These are phyloP conservation scores for Laetiporus sulphureus DNA, from an alignment of 1,284 basidiomycete species.

Conservation along the genomic window DNA sequence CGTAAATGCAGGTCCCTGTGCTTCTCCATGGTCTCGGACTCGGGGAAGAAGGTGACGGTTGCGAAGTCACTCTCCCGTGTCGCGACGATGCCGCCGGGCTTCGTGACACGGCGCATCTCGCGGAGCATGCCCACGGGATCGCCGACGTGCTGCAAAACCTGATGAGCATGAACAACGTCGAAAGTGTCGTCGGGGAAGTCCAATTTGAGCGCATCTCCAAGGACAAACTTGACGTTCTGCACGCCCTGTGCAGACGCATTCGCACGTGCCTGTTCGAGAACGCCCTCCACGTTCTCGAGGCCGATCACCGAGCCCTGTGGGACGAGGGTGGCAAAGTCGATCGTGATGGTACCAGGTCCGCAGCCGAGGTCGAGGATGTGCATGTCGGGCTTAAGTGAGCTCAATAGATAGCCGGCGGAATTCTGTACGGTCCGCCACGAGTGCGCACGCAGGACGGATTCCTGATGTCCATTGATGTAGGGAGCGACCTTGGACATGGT, in stretches of 20 bases:
- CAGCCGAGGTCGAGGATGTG: conserved; percentile 40
- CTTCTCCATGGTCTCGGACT: conserved; percentile 20
- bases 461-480: conserved; percentile 11
- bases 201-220: conserved; percentile 28
- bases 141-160: conserved; percentile 37
- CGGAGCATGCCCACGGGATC: conserved; percentile 32
- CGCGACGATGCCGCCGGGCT: conserved; percentile 36
- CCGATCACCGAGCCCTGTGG: conserved; percentile 36
- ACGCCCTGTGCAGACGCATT: conserved; percentile 21
- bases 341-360: conserved; percentile 39
- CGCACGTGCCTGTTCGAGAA: conserved; percentile 26
- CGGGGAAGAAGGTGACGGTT: conserved; percentile 27
- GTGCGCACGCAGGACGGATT: conserved; percentile 35
- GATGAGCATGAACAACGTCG: conserved; percentile 39
- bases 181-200: conserved; percentile 30
- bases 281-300: conserved; percentile 26
- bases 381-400: conserved; percentile 31
- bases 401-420: conserved; percentile 35
- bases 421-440: conserved; percentile 35
- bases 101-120: conserved; percentile 39
- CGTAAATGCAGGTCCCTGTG: conserved; percentile 20
- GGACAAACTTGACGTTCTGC: conserved; percentile 27
- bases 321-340: conserved; percentile 32
- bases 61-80: conserved; percentile 30
- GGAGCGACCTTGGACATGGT: too few relatives aligned